These are phyloP conservation scores for Plasmodium relictum DNA, from an alignment of 169 alveolate species.

Conservation along the genomic window DNA sequence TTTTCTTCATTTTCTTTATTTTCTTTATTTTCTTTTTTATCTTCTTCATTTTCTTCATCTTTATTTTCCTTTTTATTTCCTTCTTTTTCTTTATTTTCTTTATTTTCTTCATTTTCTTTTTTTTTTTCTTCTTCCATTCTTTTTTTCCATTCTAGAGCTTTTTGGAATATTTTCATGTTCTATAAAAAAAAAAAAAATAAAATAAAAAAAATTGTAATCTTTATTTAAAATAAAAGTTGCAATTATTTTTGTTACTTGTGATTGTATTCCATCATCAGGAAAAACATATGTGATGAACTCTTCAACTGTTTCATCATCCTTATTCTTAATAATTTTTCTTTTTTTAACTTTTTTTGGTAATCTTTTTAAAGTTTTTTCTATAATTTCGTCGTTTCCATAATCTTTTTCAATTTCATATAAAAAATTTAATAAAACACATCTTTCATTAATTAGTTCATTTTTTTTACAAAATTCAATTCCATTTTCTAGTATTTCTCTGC, in stretches of 20 bases:
- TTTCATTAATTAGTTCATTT: conserved; percentile 81
- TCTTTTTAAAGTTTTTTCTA: conserved; percentile 78
- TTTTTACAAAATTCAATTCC: conserved; percentile 86
- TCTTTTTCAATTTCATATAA: conserved; percentile 79
- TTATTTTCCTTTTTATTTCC: not conserved
- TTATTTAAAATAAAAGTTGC: not conserved
- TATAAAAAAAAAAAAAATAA: conserved; percentile 4
- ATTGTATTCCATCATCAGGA: conserved; percentile 86
- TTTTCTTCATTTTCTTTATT: not conserved
- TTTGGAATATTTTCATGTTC: conserved; percentile 68
- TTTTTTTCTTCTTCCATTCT: conserved; percentile 42
- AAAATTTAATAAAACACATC: conserved; percentile 83
- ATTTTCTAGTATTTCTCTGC: conserved; percentile 83
- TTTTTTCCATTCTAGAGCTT: conserved; percentile 70
- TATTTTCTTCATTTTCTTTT: conserved; percentile 10
- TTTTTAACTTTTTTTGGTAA: conserved; percentile 85
- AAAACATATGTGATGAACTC: conserved; percentile 85
- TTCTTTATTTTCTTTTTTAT: conserved; percentile 14
- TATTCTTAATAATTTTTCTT: conserved; percentile 80
- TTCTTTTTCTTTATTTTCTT: conserved; percentile 4
- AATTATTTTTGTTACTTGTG: conserved; percentile 48
- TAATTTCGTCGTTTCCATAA: conserved; percentile 78
- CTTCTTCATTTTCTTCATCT: not conserved
- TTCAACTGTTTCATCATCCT: conserved; percentile 74
- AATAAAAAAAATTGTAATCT: conserved; percentile 38